Percentiles rank a stretch among this genome's conserved stretches.
Conservation (phyloP, 768 basidiomycete genomes). For the Boletus vermiculosoides region DNA sequence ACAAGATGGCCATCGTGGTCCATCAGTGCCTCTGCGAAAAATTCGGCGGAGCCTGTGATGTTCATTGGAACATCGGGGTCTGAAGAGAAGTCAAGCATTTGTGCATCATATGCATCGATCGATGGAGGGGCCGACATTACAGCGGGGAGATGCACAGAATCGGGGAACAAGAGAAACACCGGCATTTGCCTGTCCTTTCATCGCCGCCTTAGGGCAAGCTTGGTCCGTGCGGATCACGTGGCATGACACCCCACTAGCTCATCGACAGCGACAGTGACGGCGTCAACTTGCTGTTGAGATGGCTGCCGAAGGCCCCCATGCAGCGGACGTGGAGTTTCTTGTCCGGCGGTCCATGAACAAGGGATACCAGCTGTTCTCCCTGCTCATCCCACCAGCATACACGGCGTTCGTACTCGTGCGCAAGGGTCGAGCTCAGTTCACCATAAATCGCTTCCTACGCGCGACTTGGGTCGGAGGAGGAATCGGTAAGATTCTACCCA, state of each 20-base stretch:
- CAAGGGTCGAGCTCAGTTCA: constrained; percentile 54
- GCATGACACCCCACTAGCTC: neutral
- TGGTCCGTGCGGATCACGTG: constrained; percentile 35
- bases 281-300: constrained; percentile 9
- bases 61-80: constrained; percentile 66
- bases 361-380: constrained; percentile 66
- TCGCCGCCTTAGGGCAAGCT: constrained; percentile 27
- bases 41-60: constrained; percentile 40
- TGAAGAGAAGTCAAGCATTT: constrained; percentile 58
- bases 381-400: constrained; percentile 63
- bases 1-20: constrained; percentile 49
- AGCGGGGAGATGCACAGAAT: constrained; percentile 17
- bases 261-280: constrained; percentile 4
- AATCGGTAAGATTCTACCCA: constrained; percentile 36
- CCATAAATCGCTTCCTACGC: constrained; percentile 61
- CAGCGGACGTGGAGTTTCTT: constrained; percentile 63
- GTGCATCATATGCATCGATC: constrained; percentile 57
- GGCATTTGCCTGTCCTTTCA: constrained; percentile 14
- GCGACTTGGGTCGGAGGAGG: constrained; percentile 73
- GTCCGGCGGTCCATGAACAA: constrained; percentile 62
- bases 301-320: constrained; percentile 28
- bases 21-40: constrained; percentile 57
- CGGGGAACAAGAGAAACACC: constrained; percentile 11
- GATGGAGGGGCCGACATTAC: constrained; percentile 31
- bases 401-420: constrained; percentile 50